Base-by-base conservation (phyloP, 352 stramenopile genomes). In the Detonula confervacea region DNA sequence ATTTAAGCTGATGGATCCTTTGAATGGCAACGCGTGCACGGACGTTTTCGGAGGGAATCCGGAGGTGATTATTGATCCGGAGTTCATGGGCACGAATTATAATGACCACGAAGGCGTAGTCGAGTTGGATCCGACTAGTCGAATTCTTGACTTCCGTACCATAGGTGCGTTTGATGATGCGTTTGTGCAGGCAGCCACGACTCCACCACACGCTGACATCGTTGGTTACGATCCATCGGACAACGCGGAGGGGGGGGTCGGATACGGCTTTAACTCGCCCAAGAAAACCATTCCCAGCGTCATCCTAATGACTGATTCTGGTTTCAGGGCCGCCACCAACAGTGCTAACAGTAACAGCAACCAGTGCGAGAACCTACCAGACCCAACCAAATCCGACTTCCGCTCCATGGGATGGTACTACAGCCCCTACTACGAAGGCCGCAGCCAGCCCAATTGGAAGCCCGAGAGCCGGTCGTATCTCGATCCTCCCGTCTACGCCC, bases 21-120 rank as follows among this genome's bases (percentile, higher is more conserved):
- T 1, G 12, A 29, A 56, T 46, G 30, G 35, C 11, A 30, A 46
- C 4, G 7, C 2, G 0, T 82, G 74, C 25, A 37, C n/a, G 8
- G 11, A 81, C 30, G 75, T 84, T 44, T 70, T 69, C 39, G 76
- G 76, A 16, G 76, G 76, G 0, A 84, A 84, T 80, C 76, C 76
- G 33, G 44, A 72, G 8, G 70, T 81, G 1, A 1, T n/a, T 1
- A 7, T 54, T 55, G 12, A 69, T 78, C 4, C 20, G 71, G 37
- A 11, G n/a, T 57, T 37, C 49, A 37, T 57, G 20, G 22, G 11
- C 1, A 3, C 14, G 6, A 18, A 18, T 8, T 16, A 8, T 16
- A 18, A 18, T 18, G 14, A 51, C 20, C 6, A 2, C 5, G 2
- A 7, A 8, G 20, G 2, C 14, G n/a, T n/a, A n/a, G n/a, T n/a